These are phyloP conservation scores for Fusarium lateritium DNA, from an alignment of 2,329 filamentous ascomycete genomes.

Conservation along the genomic window DNA sequence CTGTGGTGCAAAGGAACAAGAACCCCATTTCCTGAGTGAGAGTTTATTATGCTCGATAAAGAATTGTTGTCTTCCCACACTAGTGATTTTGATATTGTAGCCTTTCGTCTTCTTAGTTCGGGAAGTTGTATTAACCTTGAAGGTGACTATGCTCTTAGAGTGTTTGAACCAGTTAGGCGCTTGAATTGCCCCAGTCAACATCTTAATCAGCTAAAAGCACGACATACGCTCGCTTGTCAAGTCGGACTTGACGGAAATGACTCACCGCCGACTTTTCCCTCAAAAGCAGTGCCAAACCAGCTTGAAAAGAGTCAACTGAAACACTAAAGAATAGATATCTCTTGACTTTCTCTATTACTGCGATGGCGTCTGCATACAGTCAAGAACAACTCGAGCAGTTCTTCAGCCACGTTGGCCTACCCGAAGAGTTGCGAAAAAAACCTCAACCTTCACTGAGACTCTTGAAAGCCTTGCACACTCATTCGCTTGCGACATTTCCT, in stretches of 20 bases:
- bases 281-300: background rate
- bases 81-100: too few species aligned
- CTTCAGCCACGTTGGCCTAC: slow-evolving; percentile 26
- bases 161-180: background rate
- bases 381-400: slow-evolving; percentile 36
- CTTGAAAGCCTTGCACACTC: slow-evolving; percentile 35
- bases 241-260: slow-evolving; percentile 13
- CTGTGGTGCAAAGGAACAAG: too few species aligned
- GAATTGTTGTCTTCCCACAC: too few species aligned
- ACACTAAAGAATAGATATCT: background rate
- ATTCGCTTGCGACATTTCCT: slow-evolving; percentile 57
- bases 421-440: slow-evolving; percentile 15
- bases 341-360: background rate
- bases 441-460: slow-evolving; percentile 24
- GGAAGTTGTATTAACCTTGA: background rate
- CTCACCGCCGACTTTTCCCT: slow-evolving; percentile 9
- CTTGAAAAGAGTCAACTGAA: background rate
- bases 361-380: slow-evolving; percentile 37
- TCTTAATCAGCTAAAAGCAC: slow-evolving; percentile 26
- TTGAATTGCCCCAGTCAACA: background rate
- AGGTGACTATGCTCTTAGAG: background rate
- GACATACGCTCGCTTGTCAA: slow-evolving; percentile 9
- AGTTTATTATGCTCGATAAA: too few species aligned
- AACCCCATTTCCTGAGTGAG: too few species aligned
- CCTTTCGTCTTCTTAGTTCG: too few species aligned